Evolutionary conservation across 495 filamentous ascomycete genomes (phyloP).

Genomic region (Aspergillus biplanus): DNA sequence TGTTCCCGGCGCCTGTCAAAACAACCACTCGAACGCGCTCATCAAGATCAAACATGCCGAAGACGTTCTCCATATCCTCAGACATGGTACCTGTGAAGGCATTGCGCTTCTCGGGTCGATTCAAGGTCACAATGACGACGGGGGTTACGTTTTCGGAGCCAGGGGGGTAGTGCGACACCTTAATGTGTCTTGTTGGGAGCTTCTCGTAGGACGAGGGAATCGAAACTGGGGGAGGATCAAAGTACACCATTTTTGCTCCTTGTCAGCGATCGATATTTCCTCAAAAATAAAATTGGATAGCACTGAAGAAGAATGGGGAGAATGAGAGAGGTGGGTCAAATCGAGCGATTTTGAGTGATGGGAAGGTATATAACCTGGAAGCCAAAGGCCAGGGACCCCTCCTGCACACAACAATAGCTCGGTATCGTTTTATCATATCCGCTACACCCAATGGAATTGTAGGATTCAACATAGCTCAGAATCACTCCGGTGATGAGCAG

Average conservation of each 20-base stretch:
- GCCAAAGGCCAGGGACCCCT: too few relatives aligned
- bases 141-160: conserved; percentile 53
- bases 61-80: conserved; percentile 56
- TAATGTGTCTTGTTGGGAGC: conserved; percentile 54
- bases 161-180: conserved; percentile 55
- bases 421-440: neutral
- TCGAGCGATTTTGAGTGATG: neutral
- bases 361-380: too few relatives aligned
- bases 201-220: conserved; percentile 44
- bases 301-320: neutral
- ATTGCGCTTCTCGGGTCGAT: conserved; percentile 64
- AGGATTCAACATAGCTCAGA: neutral
- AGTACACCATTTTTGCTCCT: conserved; percentile 49
- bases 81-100: conserved; percentile 63
- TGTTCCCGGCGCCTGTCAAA: conserved; percentile 60
- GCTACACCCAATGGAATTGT: too few relatives aligned
- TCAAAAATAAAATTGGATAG: neutral
- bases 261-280: neutral
- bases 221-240: conserved; percentile 27
- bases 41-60: conserved; percentile 57
- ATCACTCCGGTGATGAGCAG: neutral
- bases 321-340: neutral
- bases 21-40: conserved; percentile 61
- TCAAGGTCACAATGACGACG: conserved; percentile 59
- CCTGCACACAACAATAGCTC: too few relatives aligned